A percentile compares a stretch with the other conserved stretches of the same genome.
Evolutionary conservation across 2,329 filamentous ascomycete species (phyloP).

Genomic region (Stachybotrys echinatus): DNA sequence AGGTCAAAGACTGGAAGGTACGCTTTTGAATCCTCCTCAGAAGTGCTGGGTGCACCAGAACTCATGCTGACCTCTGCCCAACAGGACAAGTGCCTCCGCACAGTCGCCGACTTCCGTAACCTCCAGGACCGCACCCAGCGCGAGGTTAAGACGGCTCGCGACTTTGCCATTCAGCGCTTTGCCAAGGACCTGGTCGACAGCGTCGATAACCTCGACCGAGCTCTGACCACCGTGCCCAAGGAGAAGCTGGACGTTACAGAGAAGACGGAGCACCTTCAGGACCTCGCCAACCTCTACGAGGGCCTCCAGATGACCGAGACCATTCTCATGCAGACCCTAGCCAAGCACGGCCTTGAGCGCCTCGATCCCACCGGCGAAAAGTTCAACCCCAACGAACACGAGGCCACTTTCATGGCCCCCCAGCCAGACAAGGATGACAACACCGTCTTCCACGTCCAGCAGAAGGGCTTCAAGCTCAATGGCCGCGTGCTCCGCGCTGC

Average conservation of each 20-base stretch:
- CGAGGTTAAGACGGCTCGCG: conserved; percentile 79
- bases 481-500: conserved; percentile 83
- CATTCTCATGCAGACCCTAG: conserved; percentile 80
- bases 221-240: conserved; percentile 70
- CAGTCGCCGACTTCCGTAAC: conserved; percentile 95
- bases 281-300: conserved; percentile 75
- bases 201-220: conserved; percentile 96
- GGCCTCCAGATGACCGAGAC: conserved; percentile 93
- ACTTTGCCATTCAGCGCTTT: conserved; percentile 95
- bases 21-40: conserved; percentile 20
- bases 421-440: conserved; percentile 85
- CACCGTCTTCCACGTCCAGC: conserved; percentile 85
- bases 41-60: neutral
- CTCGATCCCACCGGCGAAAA: conserved; percentile 79
- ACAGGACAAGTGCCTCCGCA: conserved; percentile 91
- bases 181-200: conserved; percentile 91
- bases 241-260: conserved; percentile 59
- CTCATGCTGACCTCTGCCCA: neutral
- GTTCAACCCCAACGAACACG: conserved; percentile 95
- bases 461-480: conserved; percentile 93
- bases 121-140: conserved; percentile 91
- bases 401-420: conserved; percentile 92
- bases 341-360: conserved; percentile 90
- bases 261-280: conserved; percentile 53
- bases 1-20: conserved; percentile 78